Base-by-base conservation (phyloP, 1,284 basidiomycete genomes). In the Cryptococcus sp. region DNA sequence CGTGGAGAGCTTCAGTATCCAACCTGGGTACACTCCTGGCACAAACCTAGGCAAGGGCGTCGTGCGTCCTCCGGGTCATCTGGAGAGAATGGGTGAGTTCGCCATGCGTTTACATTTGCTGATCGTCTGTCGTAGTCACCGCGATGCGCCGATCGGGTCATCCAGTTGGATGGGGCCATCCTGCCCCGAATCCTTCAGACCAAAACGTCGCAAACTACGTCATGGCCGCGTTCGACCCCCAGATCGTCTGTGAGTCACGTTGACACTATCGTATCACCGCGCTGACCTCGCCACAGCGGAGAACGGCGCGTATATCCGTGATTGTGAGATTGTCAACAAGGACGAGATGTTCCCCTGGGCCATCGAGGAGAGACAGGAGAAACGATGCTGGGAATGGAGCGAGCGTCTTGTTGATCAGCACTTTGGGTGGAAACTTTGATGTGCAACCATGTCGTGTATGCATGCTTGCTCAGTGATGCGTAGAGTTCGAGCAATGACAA, bases 321-420 rank as follows among this genome's bases (percentile, higher is more conserved):
- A 48, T 20, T 10, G 17, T 17, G 13, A 54, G 38, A 46, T 54
- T 13, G 19, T 48, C 11, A 20, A 47, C 4, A 20, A 19, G 17
- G 53, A 54, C 53, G 25, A 17, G n/a, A 54, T 54, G 44, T 17
- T 38, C n/a, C 45, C 45, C 3, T 54, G 53, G 53, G 53, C 45
- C 7, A 25, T 54, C 25, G 53, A 47, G 16, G 42, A 27, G 25
- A 47, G 53, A 22, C 44, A 54, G 35, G 23, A 47, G 31, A 23
- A 46, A 8, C 20, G 25, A 35, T 47, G 27, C 35, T 54, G 53
- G 53, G 47, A 47, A 11, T 54, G 47, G n/a, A 54, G 53, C 53
- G 53, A 54, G 45, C 47, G 39, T 44, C 47, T 54, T 31, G 45
- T 54, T 10, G 53, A 46, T 6, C 53, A 54, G 53, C 38, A 16